phyloP scores from a whole-genome alignment of 495 filamentous ascomycete species.

The Alectoria sarmentosa region DNA sequence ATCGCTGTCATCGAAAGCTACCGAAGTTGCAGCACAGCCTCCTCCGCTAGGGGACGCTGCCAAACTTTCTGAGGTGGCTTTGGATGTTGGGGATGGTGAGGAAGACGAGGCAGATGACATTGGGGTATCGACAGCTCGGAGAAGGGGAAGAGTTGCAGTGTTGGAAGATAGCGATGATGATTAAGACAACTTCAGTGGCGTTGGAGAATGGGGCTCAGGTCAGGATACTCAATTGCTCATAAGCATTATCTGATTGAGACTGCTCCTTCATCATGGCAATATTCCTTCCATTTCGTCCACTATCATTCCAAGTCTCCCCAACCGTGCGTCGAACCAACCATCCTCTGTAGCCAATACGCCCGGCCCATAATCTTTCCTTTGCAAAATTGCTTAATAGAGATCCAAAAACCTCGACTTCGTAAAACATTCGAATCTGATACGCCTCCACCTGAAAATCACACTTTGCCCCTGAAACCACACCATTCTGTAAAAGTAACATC shows the following conservation, averaged over 20 bases:
- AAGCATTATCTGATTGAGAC: no score
- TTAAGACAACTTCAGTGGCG: background rate
- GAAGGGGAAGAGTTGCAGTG: slow-evolving; percentile 41
- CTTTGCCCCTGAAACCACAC: no score
- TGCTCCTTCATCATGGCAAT: background rate
- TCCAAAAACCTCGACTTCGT: no score
- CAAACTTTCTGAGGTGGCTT: background rate
- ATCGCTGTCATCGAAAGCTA: slow-evolving; percentile 4
- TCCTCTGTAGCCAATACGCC: no score
- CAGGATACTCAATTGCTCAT: background rate
- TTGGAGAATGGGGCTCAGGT: background rate
- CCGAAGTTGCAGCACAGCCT: slow-evolving; percentile 25
- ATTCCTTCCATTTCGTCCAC: background rate
- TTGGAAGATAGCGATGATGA: slow-evolving; percentile 48
- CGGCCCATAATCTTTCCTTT: no score
- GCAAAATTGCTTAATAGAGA: no score
- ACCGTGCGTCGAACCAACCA: no score
- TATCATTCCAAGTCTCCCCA: no score
- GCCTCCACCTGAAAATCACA: no score
- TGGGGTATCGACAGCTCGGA: slow-evolving; percentile 26
- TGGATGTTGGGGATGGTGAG: slow-evolving; percentile 9
- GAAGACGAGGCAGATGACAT: slow-evolving; percentile 33
- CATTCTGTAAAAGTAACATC: no score
- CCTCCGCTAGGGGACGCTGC: background rate
- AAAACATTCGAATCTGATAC: no score